Evolutionary conservation across 352 stramenopile species (phyloP).

Genomic region (Globisporangium nagaii): DNA sequence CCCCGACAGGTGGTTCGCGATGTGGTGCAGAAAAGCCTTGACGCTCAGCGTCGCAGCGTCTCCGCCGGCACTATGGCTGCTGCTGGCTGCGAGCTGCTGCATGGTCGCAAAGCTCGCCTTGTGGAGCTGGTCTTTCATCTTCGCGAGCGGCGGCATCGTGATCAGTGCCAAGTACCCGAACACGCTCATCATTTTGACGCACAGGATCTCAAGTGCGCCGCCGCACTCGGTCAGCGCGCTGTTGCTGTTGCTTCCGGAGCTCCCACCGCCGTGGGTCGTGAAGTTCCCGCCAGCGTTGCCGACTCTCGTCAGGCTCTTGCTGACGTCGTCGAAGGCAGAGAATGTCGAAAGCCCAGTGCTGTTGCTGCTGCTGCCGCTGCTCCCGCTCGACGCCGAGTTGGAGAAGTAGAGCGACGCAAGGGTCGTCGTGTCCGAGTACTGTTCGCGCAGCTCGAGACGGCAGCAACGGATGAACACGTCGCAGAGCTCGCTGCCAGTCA

Average conservation of each 20-base stretch:
- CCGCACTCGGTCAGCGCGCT: neutral
- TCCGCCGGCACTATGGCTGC: slow-evolving; percentile 19
- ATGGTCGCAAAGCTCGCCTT: slow-evolving; percentile 1
- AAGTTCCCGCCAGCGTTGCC: slow-evolving; percentile 5
- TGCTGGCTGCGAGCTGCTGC: neutral
- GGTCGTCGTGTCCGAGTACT: slow-evolving; percentile 13
- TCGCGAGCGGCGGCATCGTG: slow-evolving; percentile 23
- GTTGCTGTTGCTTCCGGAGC: neutral
- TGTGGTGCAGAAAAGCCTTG: slow-evolving; percentile 56
- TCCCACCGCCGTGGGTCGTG: slow-evolving; percentile 4
- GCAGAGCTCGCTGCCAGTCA: slow-evolving; percentile 39
- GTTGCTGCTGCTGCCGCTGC: neutral
- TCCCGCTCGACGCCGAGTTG: neutral
- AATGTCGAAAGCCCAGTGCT: neutral
- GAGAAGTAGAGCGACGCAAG: slow-evolving; percentile 14
- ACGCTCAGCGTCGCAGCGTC: slow-evolving; percentile 29
- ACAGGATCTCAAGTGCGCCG: slow-evolving; percentile 10
- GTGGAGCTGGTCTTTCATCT: slow-evolving; percentile 17
- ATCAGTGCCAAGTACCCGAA: slow-evolving; percentile 25
- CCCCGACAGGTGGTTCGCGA: slow-evolving; percentile 34
- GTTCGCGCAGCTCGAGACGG: slow-evolving; percentile 18
- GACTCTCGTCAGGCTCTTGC: neutral
- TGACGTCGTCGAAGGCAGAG: neutral
- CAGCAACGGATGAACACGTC: slow-evolving; percentile 57
- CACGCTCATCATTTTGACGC: slow-evolving; percentile 9